These are phyloP conservation scores for Hemileccinum hortonii DNA, from an alignment of 1,284 basidiomycete species.

Conservation along the genomic window DNA sequence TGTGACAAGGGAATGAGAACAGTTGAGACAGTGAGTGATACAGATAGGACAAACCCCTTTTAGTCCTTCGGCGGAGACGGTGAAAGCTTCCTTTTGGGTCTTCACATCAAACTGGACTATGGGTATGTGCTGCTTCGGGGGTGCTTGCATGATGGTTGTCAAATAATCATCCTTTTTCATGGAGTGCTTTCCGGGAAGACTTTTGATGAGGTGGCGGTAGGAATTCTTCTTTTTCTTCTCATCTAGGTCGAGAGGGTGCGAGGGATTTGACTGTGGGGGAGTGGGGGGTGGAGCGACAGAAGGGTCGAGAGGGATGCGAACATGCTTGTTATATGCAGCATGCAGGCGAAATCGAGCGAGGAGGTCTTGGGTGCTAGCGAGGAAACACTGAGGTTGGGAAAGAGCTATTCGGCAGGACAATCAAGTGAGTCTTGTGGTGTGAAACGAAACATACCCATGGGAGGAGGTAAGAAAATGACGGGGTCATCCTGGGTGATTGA, in stretches of 20 bases:
- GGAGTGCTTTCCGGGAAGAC: slow-evolving; percentile 77
- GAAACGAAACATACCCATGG: slow-evolving; percentile 20
- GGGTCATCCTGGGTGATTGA: slow-evolving; percentile 28
- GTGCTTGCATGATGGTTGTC: slow-evolving; percentile 59
- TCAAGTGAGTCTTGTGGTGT: slow-evolving; percentile 9
- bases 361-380: slow-evolving; percentile 73
- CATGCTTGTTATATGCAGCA: slow-evolving; percentile 73
- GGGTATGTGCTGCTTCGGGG: slow-evolving; percentile 67
- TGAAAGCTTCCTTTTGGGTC: slow-evolving; percentile 71
- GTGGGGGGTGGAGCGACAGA: slow-evolving; percentile 22
- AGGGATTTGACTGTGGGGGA: slow-evolving; percentile 39
- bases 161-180: slow-evolving; percentile 78
- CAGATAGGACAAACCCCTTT: slow-evolving; percentile 61
- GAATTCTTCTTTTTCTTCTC: slow-evolving; percentile 78
- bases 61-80: slow-evolving; percentile 68
- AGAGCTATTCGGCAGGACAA: slow-evolving; percentile 23
- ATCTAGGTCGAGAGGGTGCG: slow-evolving; percentile 45
- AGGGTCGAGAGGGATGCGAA: slow-evolving; percentile 46
- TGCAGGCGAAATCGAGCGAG: slow-evolving; percentile 65
- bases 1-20: slow-evolving; percentile 34
- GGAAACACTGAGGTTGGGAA: slow-evolving; percentile 47
- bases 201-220: slow-evolving; percentile 76
- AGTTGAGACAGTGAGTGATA: not conserved
- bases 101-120: slow-evolving; percentile 65
- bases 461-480: slow-evolving; percentile 29